These are phyloP conservation scores for Paraurostyla sp. DNA, from an alignment of 73 alveolate genomes.

Conservation along the genomic window DNA sequence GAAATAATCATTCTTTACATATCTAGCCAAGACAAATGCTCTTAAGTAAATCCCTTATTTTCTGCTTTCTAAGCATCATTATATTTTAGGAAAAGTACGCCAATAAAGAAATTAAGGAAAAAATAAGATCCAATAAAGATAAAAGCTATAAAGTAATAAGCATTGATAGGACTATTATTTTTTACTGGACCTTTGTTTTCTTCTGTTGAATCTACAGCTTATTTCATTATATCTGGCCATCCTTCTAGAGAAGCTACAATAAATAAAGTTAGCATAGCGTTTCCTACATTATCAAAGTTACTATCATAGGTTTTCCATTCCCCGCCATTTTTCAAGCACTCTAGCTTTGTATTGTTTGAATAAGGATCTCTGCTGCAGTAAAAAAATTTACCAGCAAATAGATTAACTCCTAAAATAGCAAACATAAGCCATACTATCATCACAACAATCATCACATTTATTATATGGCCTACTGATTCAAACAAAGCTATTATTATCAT, in stretches of 20 bases:
- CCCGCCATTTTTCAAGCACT: conserved; percentile 22
- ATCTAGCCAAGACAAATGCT: conserved; percentile 80
- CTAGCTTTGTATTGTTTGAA: not conserved
- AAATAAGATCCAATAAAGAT: conserved; percentile 94
- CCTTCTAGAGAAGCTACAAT: conserved; percentile 93
- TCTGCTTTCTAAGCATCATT: conserved; percentile 85
- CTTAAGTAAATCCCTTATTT: conserved; percentile 69
- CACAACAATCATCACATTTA: conserved; percentile 85
- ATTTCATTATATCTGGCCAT: conserved; percentile 96
- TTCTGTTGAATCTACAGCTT: conserved; percentile 80
- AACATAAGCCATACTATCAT: conserved; percentile 85
- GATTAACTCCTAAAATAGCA: conserved; percentile 55
- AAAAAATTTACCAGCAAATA: conserved; percentile 51
- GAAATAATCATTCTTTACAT: conserved; percentile 69
- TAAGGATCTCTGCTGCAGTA: conserved; percentile 3
- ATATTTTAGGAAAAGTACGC: conserved; percentile 94
- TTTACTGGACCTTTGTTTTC: conserved; percentile 80
- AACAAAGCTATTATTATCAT: conserved; percentile 87
- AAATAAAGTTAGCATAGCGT: conserved; percentile 92
- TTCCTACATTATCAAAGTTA: conserved; percentile 92
- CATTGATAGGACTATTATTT: conserved; percentile 79
- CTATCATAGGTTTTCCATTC: conserved; percentile 48
- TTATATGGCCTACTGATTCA: conserved; percentile 87
- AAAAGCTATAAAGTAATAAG: conserved; percentile 87
- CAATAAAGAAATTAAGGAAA: conserved; percentile 95